A percentile compares a stretch with the other conserved stretches of the same genome.
phyloP scores from a whole-genome alignment of 116 monocot species.

The Dioscorea cayenensis region DNA sequence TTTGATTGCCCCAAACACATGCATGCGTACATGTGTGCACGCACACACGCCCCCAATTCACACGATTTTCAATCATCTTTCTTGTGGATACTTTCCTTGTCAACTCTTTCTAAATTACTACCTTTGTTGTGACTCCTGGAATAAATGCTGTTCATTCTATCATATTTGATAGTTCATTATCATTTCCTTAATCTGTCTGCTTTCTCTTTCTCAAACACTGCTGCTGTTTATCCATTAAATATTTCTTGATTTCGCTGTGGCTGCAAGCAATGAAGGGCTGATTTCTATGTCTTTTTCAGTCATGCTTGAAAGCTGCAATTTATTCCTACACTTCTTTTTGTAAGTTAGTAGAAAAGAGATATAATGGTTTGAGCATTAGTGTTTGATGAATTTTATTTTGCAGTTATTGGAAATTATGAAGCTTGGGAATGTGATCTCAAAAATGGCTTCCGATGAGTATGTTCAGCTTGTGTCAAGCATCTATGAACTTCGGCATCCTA shows the following conservation, averaged over 20 bases:
- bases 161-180: neutral
- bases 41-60: too few relatives aligned
- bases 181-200: neutral
- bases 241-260: neutral
- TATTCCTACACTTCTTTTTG: too few relatives aligned
- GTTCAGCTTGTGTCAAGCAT: conserved; percentile 39
- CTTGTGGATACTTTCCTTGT: neutral
- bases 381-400: conserved; percentile 5
- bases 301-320: too few relatives aligned
- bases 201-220: neutral
- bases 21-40: too few relatives aligned
- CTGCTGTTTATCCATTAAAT: neutral
- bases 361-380: neutral
- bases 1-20: too few relatives aligned
- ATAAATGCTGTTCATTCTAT: neutral
- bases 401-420: conserved; percentile 79
- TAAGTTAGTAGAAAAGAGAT: too few relatives aligned
- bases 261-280: neutral
- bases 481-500: conserved; percentile 60
- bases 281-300: too few relatives aligned
- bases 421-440: conserved; percentile 34
- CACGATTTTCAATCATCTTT: neutral
- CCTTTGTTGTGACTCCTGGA: neutral
- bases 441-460: conserved; percentile 43
- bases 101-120: neutral